phyloP scores from a whole-genome alignment of 495 filamentous ascomycete genomes.

The Cercophora newfieldiana region DNA sequence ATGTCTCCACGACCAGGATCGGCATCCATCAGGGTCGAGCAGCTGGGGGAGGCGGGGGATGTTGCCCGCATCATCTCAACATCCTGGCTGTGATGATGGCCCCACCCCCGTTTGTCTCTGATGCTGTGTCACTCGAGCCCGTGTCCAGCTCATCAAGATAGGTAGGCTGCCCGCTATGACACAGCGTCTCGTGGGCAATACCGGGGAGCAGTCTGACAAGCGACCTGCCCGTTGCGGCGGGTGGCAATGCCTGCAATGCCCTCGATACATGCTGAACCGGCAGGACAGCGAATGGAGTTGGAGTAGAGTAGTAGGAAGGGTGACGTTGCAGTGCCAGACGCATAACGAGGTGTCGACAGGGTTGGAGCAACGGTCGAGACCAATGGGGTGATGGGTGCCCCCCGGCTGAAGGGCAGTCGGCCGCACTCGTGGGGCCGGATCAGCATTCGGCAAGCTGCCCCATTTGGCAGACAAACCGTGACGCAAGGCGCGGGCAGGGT shows the following conservation, averaged over 20 bases:
- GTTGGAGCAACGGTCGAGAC: background rate
- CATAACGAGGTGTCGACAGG: background rate
- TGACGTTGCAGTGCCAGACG: background rate
- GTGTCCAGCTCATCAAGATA: background rate
- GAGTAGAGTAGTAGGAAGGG: background rate
- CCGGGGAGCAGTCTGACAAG: background rate
- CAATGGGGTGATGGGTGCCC: background rate
- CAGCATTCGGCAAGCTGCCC: conserved; percentile 6
- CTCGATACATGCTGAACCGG: background rate
- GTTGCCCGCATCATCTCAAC: background rate
- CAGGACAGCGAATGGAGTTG: background rate
- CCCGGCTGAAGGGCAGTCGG: background rate
- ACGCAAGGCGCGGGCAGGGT: background rate
- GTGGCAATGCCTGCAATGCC: background rate
- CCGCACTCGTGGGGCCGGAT: too few relatives aligned
- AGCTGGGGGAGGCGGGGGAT: background rate
- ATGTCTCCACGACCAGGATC: background rate
- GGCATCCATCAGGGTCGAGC: background rate
- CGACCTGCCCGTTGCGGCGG: background rate
- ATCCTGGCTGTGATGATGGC: background rate
- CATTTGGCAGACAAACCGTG: conserved; percentile 9
- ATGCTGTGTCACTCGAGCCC: background rate
- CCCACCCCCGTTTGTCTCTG: background rate
- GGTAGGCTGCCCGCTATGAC: background rate
- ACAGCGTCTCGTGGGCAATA: background rate